Evolutionary conservation across 768 basidiomycete species (phyloP), one percentile per base, ranked within the genome.

Genomic region (Mrakia frigida): DNA sequence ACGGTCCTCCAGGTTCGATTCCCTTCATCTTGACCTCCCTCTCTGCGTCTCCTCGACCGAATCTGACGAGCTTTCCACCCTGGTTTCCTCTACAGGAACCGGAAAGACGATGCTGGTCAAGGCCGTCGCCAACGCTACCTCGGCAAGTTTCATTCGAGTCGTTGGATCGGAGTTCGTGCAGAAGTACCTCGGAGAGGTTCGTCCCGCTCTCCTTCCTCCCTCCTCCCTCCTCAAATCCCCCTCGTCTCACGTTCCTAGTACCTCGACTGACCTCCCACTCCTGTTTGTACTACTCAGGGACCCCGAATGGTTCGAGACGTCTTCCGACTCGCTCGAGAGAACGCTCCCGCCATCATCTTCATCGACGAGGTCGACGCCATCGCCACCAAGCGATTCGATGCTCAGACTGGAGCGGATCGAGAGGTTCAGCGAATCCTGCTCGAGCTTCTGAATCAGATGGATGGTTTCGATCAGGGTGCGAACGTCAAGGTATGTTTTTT

Each of bases 231-330:
- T 50, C 46, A 21, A 33, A 2, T 6, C 18, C 21, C 31, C 5
- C 16, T 14, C 21, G 16, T 6, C 13, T 13, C 13, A 1, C 46
- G 25, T 33, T 18, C 39, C 23, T 21, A 37, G 3, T 18, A 53
- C n/a, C 18, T 13, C 39, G 21, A 53, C 37, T 70, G 50, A 73
- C 21, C 28, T 43, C 53, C 16, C n/a, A 61, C 28, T 28, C 14
- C 39, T 63, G 13, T 52, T 28, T n/a, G 41, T 56, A 13, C 31
- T 56, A 2, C 23, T 25, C 50, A 72, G 86, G 97, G 97, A 46
- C 97, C 97, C 59, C 92, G 97, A 79, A 99, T 99, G 97, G 97
- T 99, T 79, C 91, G 97, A 81, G 97, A 99, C 82, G 97, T 99
- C 73, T 99, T 99, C 87, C 89, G 97, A 75, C 89, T 99, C 67